phyloP scores from a whole-genome alignment of 2,329 filamentous ascomycete genomes.

The Paraphoma chrysanthemicola region DNA sequence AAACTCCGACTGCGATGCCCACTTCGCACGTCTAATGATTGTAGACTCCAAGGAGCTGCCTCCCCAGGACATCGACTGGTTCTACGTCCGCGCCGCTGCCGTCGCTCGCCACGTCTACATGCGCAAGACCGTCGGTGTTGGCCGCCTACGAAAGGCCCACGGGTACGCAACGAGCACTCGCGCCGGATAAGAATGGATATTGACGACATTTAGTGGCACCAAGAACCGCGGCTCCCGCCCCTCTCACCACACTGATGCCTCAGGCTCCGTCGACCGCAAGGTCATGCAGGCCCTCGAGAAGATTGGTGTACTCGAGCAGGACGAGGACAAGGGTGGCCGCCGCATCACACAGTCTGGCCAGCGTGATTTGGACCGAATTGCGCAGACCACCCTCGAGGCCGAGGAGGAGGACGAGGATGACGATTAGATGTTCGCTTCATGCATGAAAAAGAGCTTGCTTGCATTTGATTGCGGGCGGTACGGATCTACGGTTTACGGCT shows the following conservation, averaged over 20 bases:
- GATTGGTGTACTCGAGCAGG: slow-evolving; percentile 96
- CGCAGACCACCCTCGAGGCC: slow-evolving; percentile 59
- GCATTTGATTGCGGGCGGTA: slow-evolving; percentile 36
- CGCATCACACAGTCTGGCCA: slow-evolving; percentile 98
- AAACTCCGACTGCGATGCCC: background rate
- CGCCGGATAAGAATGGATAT: background rate
- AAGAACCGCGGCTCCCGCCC: slow-evolving; percentile 96
- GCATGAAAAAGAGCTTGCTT: slow-evolving; percentile 23
- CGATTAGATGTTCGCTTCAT: slow-evolving; percentile 38
- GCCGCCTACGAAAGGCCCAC: slow-evolving; percentile 96
- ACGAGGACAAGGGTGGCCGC: slow-evolving; percentile 98
- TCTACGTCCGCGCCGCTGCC: slow-evolving; percentile 86
- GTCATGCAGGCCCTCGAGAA: slow-evolving; percentile 97
- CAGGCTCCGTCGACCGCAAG: slow-evolving; percentile 96
- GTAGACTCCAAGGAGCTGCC: slow-evolving; percentile 90
- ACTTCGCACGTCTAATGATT: slow-evolving; percentile 18
- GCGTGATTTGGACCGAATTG: slow-evolving; percentile 91
- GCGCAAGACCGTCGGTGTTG: slow-evolving; percentile 98
- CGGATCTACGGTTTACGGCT: slow-evolving; percentile 44
- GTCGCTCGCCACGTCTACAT: slow-evolving; percentile 99
- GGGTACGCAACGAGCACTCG: slow-evolving; percentile 49
- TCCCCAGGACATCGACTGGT: slow-evolving; percentile 98
- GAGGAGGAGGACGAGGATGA: slow-evolving; percentile 58
- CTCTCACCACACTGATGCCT: slow-evolving; percentile 94
- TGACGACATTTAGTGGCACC: slow-evolving; percentile 58